Evolutionary conservation across 768 basidiomycete species (phyloP), one percentile per base, ranked within the genome.

Genomic region (Lactarius vividus): DNA sequence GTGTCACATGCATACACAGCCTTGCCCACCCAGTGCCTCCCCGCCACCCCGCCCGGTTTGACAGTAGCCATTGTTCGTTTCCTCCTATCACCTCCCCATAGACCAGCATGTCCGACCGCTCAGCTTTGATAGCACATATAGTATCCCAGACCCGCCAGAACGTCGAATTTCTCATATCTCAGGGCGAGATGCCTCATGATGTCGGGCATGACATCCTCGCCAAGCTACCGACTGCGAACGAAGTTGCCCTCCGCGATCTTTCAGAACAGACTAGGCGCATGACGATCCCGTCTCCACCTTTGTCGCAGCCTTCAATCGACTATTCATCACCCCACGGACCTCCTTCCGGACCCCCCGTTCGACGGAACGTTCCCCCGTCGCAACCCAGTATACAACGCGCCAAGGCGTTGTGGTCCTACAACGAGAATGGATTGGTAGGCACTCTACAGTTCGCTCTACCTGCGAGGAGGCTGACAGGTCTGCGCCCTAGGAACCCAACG

Each of bases 351-450:
- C 68, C 71, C 10, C 70, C 72, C 4, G 64, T 35, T 20, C 71
- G 70, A 37, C 72, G 72, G 2, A 59, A 40, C 4, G 46, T 66
- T 9, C 68, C 72, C 10, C 69, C 69, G 2, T 69, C 74, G 6
- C 72, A 71, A 13, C 49, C 67, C 15, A 65, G 49, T 31, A 28
- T 66, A 26, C 71, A 72, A 57, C 70, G 81, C 68, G 88, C 84
- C 8, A 79, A 80, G 52, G 89, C 87, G 1, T 61, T 87, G 0
- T 91, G 89, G 89, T 75, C 77, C 1, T 91, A 91, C 74, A 87
- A 87, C 62, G 85, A 86, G 70, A 75, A 83, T 59, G 84, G 84
- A 59, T 68, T 74, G 66, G 84, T 87, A 60, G 53, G 80, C 71
- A 49, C 29, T 56, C 35, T 33, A 57, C 56, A 52, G 57, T 37